phyloP scores from a whole-genome alignment of 2,329 filamentous ascomycete genomes.

The Aspergillus pseudoterreus region DNA sequence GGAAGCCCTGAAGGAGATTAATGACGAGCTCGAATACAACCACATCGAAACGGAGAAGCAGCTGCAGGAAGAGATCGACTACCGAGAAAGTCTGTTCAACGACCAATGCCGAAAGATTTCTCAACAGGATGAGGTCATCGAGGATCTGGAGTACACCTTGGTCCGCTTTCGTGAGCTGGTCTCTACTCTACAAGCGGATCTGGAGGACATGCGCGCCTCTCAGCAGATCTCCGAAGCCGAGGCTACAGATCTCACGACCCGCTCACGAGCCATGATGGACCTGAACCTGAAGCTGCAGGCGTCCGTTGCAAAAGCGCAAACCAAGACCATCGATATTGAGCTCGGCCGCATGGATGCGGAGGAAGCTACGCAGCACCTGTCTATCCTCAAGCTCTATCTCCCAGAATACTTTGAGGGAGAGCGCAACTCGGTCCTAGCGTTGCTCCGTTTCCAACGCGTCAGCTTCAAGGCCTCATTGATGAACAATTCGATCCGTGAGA shows the following conservation, averaged over 20 bases:
- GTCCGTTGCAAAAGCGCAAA: slow-evolving; percentile 84
- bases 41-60: slow-evolving; percentile 92
- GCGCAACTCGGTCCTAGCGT: slow-evolving; percentile 78
- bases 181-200: slow-evolving; percentile 74
- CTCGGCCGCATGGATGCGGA: slow-evolving; percentile 81
- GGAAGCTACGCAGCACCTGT: slow-evolving; percentile 81
- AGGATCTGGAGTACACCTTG: slow-evolving; percentile 87
- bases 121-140: slow-evolving; percentile 74
- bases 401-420: slow-evolving; percentile 79
- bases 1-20: slow-evolving; percentile 84
- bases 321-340: slow-evolving; percentile 91
- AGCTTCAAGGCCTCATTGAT: slow-evolving; percentile 83
- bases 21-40: slow-evolving; percentile 90
- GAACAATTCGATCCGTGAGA: slow-evolving; percentile 73
- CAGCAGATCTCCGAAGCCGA: slow-evolving; percentile 90
- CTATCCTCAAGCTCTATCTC: slow-evolving; percentile 83
- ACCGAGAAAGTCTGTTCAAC: slow-evolving; percentile 77
- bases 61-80: slow-evolving; percentile 88
- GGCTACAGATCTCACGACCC: slow-evolving; percentile 81
- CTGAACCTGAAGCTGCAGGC: slow-evolving; percentile 91
- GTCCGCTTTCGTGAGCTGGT: slow-evolving; percentile 87
- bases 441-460: slow-evolving; percentile 82
- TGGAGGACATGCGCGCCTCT: slow-evolving; percentile 88
- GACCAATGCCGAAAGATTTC: slow-evolving; percentile 71
- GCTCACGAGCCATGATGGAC: slow-evolving; percentile 93